Base-by-base conservation (phyloP, 371 early-diverging fungal species). In the Mortierella sp. region DNA sequence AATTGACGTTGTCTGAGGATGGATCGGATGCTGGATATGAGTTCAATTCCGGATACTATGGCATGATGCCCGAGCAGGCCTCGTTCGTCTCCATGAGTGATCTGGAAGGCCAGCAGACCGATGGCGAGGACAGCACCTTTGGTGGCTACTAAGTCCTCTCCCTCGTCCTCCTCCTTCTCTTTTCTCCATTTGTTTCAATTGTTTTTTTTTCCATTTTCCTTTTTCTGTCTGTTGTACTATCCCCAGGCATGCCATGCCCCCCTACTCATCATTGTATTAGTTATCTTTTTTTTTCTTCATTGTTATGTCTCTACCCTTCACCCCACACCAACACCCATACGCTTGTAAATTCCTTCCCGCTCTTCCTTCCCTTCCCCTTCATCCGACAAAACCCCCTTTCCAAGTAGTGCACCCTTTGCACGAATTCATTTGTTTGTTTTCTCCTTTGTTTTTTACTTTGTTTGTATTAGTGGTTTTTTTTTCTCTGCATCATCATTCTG, bases 41-140 rank as follows among this genome's bases (percentile, higher is more conserved):
- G 21, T 80, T 82, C 65, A 77, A 42, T 54, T 70, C 82, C 52
- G 80, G 87, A 55, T 86, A 86, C 80, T 86, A 86, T 77, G 82
- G 82, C 34, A 75, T 86, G 80, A 86, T 80, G 50, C 80, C 80
- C 82, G 87, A 86, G 87, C 87, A 86, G 87, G 87, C 87, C 82
- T 86, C 87, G 82, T 82, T 82, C 76, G 87, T 86, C 78, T 86
- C 87, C 78, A 82, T 86, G 82, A 82, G 82, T 68, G 87, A 86
- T 70, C 78, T 86, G 73, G 87, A 86, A 77, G 82, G 82, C 45
- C 82, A 86, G 13, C 87, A 86, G 63, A 86, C 87, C 14, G 87
- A 86, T 72, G 87, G 87, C 21, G 87, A 86, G 50, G 87, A 86
- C 63, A 86, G 82, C 38, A 77, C 87, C 4, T 86, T 80, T 58